Evolutionary conservation across 2,329 filamentous ascomycete genomes (phyloP).

Genomic region (Alternaria angustiovoidea): DNA sequence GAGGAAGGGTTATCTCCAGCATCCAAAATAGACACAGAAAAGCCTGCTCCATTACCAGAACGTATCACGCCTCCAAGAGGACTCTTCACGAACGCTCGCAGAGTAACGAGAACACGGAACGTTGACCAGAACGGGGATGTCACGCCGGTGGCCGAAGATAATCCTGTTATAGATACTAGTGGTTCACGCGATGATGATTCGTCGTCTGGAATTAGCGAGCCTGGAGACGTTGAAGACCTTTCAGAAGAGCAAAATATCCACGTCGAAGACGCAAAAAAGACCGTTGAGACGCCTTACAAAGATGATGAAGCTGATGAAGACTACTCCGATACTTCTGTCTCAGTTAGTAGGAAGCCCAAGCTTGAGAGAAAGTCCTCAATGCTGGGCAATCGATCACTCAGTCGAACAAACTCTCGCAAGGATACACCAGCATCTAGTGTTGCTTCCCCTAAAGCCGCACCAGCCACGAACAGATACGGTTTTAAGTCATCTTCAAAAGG

Average conservation of each 20-base stretch:
- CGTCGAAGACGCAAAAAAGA: not conserved
- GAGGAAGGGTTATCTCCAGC: not conserved
- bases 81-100: not conserved
- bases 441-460: not conserved
- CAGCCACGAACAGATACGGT: not conserved
- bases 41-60: not conserved
- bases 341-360: not conserved
- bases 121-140: not conserved
- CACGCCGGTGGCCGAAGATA: not conserved
- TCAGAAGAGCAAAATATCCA: not conserved
- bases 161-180: accelerated
- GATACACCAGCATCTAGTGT: not conserved
- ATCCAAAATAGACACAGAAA: not conserved
- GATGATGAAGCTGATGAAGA: not conserved
- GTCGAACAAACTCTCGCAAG: not conserved
- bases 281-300: not conserved
- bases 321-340: not conserved
- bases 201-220: not conserved
- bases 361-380: not conserved
- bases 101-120: not conserved
- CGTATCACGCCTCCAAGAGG: not conserved
- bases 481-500: not conserved
- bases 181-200: not conserved
- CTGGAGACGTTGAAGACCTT: not conserved
- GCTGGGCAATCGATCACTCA: not conserved